phyloP scores from a whole-genome alignment of 2,329 filamentous ascomycete species.

The Berkeleyomyces rouxiae region DNA sequence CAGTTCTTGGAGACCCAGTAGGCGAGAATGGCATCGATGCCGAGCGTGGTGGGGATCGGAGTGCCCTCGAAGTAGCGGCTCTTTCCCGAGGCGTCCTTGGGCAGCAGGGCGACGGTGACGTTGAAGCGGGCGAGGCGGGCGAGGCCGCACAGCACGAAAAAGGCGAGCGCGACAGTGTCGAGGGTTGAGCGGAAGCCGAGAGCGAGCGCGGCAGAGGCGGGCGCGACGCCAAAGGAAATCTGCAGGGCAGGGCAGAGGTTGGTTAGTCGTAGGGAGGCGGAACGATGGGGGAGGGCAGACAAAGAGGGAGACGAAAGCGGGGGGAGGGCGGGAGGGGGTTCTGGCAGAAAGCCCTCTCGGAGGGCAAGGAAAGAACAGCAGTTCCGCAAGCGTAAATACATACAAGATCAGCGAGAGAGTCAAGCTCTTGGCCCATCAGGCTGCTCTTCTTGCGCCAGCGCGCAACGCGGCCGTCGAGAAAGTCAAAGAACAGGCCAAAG shows the following conservation, averaged over 20 bases:
- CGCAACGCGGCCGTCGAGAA: slow-evolving; percentile 93
- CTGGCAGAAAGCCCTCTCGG: background rate
- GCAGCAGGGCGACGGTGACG: slow-evolving; percentile 75
- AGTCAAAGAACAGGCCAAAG: slow-evolving; percentile 91
- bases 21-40: slow-evolving; percentile 67
- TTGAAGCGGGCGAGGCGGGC: slow-evolving; percentile 94
- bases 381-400: slow-evolving; percentile 17
- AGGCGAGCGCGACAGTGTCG: slow-evolving; percentile 65
- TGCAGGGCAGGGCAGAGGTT: slow-evolving; percentile 22
- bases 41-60: slow-evolving; percentile 80
- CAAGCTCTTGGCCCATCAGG: slow-evolving; percentile 93
- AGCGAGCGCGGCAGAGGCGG: slow-evolving; percentile 73
- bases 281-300: background rate
- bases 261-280: background rate
- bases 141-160: slow-evolving; percentile 89
- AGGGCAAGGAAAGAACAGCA: background rate
- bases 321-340: background rate
- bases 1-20: slow-evolving; percentile 74
- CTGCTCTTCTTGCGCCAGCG: slow-evolving; percentile 94
- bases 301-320: background rate
- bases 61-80: slow-evolving; percentile 93
- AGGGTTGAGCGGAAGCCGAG: slow-evolving; percentile 70
- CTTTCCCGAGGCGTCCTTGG: slow-evolving; percentile 84
- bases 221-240: slow-evolving; percentile 91
- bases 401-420: slow-evolving; percentile 90